These are phyloP conservation scores for Drechslera avenae DNA, from an alignment of 2,329 filamentous ascomycete species.

Conservation along the genomic window DNA sequence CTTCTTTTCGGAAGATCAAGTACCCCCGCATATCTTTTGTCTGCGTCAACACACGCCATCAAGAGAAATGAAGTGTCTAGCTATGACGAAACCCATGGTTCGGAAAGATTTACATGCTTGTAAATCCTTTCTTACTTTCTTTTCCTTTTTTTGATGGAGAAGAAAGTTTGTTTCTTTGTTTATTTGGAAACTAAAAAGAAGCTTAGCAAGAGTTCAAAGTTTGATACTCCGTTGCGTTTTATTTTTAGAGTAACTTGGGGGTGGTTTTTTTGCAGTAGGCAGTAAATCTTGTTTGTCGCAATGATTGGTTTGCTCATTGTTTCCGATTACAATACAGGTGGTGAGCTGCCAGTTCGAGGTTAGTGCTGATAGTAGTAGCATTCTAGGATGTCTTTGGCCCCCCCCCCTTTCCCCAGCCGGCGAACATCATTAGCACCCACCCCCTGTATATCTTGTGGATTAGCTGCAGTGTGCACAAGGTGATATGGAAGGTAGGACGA, in stretches of 20 bases:
- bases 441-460: neutral
- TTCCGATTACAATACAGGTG: neutral
- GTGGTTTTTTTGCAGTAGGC: neutral
- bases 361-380: slow-evolving; percentile 4
- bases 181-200: too few relatives aligned
- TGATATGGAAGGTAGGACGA: neutral
- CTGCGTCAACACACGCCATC: too few relatives aligned
- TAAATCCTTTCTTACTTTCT: too few relatives aligned
- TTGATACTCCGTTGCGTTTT: too few relatives aligned
- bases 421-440: neutral
- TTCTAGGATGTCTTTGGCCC: neutral
- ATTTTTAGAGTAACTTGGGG: neutral
- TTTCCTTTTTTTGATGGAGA: neutral
- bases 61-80: too few relatives aligned
- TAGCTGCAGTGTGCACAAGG: slow-evolving; percentile 6
- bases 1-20: too few relatives aligned
- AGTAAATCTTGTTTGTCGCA: neutral
- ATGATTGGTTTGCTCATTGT: neutral
- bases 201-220: too few relatives aligned
- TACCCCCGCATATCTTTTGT: too few relatives aligned
- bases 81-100: too few relatives aligned
- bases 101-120: neutral
- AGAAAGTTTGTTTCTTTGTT: too few relatives aligned
- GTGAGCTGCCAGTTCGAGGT: neutral
- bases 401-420: too few relatives aligned